Percentiles rank a stretch among this genome's conserved stretches.
Evolutionary conservation across 768 basidiomycete species (phyloP).

Genomic region (Pleurotus eryngii): DNA sequence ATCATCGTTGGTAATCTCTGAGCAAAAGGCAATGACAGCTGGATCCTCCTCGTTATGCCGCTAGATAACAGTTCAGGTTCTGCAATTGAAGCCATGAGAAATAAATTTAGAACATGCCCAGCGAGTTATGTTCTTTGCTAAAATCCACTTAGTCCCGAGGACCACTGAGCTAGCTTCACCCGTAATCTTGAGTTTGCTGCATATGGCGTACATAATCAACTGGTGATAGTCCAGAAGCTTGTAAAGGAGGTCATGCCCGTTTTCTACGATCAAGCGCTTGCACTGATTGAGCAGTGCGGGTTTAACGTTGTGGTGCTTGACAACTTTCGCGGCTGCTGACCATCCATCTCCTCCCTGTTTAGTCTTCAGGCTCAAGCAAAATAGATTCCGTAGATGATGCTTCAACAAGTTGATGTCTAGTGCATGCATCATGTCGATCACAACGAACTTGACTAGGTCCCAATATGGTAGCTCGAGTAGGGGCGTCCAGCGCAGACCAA

Average conservation of each 20-base stretch:
- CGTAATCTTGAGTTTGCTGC: constrained; percentile 16
- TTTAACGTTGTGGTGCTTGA: background rate
- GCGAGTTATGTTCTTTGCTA: constrained; percentile 16
- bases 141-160: constrained; percentile 19
- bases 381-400: constrained; percentile 22
- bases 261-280: background rate
- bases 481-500: constrained; percentile 25
- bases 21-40: background rate
- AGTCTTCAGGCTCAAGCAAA: background rate
- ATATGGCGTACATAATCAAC: constrained; percentile 20
- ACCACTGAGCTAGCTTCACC: constrained; percentile 9
- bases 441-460: constrained; percentile 22
- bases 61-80: background rate
- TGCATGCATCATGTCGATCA: constrained; percentile 36
- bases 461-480: constrained; percentile 33
- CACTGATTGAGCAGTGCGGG: background rate
- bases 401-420: constrained; percentile 26
- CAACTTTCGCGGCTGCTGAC: background rate
- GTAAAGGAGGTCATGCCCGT: background rate
- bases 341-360: background rate
- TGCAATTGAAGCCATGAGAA: background rate
- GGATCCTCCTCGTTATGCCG: constrained; percentile 1
- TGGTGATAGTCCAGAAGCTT: constrained; percentile 13
- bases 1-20: background rate
- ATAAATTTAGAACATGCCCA: constrained; percentile 16